Evolutionary conservation across 1,139 yeast species (phyloP).

Genomic region (Nakaseomyces uthaithaninus): DNA sequence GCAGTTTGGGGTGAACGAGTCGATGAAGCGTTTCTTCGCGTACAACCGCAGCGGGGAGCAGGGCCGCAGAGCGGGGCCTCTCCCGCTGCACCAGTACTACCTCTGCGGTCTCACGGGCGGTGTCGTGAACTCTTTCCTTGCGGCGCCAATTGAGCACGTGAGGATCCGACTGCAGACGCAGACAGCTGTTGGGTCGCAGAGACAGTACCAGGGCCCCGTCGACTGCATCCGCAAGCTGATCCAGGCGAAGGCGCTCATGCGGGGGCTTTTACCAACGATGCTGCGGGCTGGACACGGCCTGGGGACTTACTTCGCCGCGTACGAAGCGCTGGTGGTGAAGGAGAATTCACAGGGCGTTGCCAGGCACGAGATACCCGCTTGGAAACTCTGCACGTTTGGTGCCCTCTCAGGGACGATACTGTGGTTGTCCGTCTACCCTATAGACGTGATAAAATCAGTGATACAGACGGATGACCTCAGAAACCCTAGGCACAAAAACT

Average conservation of each 20-base stretch:
- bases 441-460: conserved; percentile 79
- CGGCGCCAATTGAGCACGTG: conserved; percentile 87
- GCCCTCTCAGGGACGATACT: conserved; percentile 80
- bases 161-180: conserved; percentile 88
- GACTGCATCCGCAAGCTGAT: conserved; percentile 60
- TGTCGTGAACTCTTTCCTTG: conserved; percentile 75
- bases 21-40: conserved; percentile 61
- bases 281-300: conserved; percentile 79
- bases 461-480: conserved; percentile 75
- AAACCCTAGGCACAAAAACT: conserved; percentile 32
- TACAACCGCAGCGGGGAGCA: conserved; percentile 4
- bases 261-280: conserved; percentile 74
- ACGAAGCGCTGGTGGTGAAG: conserved; percentile 70
- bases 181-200: conserved; percentile 37
- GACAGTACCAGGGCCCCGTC: conserved; percentile 63
- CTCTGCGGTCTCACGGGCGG: conserved; percentile 84
- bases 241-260: conserved; percentile 58
- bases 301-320: conserved; percentile 82
- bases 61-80: conserved; percentile 25
- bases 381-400: conserved; percentile 75
- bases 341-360: conserved; percentile 41
- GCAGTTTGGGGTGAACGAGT: conserved; percentile 84
- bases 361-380: conserved; percentile 70
- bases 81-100: conserved; percentile 55
- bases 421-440: conserved; percentile 76